Percentiles rank a stretch among this genome's conserved stretches.
Evolutionary conservation across 805 yeast species (phyloP).

Genomic region (Lachancea meyersii): DNA sequence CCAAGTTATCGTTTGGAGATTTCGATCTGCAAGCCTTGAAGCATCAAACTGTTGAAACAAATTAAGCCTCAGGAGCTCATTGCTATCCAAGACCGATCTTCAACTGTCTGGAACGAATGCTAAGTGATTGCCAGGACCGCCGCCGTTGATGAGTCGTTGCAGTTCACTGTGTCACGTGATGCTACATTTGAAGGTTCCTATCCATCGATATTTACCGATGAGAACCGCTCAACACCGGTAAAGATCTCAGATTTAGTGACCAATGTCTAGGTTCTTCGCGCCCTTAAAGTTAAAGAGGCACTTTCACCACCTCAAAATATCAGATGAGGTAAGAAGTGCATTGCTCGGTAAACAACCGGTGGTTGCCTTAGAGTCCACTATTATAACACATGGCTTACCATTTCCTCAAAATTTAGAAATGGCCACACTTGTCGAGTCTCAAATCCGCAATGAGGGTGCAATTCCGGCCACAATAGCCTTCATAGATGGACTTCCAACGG

Average conservation of each 20-base stretch:
- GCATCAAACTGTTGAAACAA: too few species aligned
- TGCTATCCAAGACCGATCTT: too few species aligned
- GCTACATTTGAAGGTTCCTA: too few species aligned
- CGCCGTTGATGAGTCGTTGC: too few species aligned
- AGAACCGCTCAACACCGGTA: background rate
- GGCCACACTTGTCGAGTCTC: conserved; percentile 62
- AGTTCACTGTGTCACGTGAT: too few species aligned
- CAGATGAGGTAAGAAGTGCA: conserved; percentile 57
- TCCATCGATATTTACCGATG: background rate
- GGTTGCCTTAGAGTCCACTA: conserved; percentile 81
- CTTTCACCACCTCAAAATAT: conserved; percentile 15
- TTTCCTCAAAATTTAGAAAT: conserved; percentile 66
- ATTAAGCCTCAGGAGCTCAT: too few species aligned
- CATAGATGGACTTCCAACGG: conserved; percentile 60
- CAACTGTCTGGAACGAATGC: too few species aligned
- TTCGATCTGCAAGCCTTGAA: too few species aligned
- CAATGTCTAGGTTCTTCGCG: background rate
- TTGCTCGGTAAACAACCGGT: conserved; percentile 53
- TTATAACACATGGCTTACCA: conserved; percentile 85
- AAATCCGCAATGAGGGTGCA: conserved; percentile 56
- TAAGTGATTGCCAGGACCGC: too few species aligned
- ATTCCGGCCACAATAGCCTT: conserved; percentile 85
- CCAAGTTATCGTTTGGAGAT: too few species aligned
- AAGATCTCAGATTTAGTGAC: background rate
- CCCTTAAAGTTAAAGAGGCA: background rate